These are phyloP conservation scores for Penicillium crystallinum DNA, from an alignment of 495 filamentous ascomycete species.

Conservation along the genomic window DNA sequence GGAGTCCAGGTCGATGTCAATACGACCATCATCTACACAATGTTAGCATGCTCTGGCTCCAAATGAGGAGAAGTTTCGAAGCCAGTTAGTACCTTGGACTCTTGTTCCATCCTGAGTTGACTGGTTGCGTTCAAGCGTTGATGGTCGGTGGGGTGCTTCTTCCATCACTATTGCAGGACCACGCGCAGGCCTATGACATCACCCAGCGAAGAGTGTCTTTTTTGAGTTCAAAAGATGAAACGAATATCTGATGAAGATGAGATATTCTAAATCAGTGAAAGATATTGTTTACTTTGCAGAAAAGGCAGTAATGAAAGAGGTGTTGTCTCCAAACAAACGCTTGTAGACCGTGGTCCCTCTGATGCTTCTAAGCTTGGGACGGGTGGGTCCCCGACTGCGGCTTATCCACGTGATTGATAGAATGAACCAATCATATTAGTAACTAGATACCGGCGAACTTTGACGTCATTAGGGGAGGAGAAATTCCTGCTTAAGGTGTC, in stretches of 20 bases:
- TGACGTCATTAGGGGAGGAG: neutral
- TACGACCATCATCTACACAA: slow-evolving; percentile 6
- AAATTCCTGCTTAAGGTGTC: too few species aligned
- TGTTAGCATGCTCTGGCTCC: neutral
- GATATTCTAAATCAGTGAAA: neutral
- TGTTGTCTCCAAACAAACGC: too few species aligned
- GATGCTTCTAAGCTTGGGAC: neutral
- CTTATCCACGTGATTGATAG: neutral
- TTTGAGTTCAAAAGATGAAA: neutral
- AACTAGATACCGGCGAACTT: too few species aligned
- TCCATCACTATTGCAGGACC: neutral
- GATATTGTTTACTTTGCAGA: too few species aligned
- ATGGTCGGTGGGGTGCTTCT: neutral
- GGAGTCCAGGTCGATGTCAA: slow-evolving; percentile 11
- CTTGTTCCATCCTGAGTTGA: neutral
- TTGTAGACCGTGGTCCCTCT: too few species aligned
- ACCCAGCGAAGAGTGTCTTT: neutral
- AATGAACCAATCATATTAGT: neutral
- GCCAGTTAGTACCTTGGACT: neutral
- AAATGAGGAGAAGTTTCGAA: too few species aligned
- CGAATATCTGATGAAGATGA: too few species aligned
- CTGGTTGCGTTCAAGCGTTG: neutral
- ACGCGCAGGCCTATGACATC: neutral
- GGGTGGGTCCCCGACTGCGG: neutral
- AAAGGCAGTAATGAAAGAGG: too few species aligned